Evolutionary conservation across 208 protist species (phyloP).

Genomic region (Wallacemonas collosoma): DNA sequence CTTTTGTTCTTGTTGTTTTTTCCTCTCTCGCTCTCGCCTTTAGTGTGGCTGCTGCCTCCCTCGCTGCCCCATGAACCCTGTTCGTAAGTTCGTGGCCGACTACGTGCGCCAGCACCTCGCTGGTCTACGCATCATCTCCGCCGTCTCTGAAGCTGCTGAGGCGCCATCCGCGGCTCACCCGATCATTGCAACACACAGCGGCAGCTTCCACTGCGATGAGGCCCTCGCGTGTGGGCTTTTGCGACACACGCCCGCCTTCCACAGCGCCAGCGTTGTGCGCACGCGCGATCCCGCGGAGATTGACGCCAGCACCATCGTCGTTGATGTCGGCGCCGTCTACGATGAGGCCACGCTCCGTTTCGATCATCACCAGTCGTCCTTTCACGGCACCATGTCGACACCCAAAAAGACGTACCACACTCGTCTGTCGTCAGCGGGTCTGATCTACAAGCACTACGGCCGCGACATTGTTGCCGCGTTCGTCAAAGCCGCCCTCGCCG

Average conservation of each 20-base stretch:
- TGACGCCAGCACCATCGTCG: constrained; percentile 78
- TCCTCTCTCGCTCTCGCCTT: too few species aligned
- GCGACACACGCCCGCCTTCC: constrained; percentile 64
- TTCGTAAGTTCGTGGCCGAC: constrained; percentile 50
- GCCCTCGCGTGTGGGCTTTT: constrained; percentile 93
- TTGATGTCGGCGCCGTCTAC: constrained; percentile 97
- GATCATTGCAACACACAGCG: constrained; percentile 93
- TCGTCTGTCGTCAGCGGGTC: constrained; percentile 90
- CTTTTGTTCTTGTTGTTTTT: too few species aligned
- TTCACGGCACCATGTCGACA: constrained; percentile 90
- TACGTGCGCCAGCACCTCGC: constrained; percentile 68
- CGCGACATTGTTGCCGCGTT: constrained; percentile 87
- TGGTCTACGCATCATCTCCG: constrained; percentile 44
- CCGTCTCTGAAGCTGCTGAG: constrained; percentile 28
- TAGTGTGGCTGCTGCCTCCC: too few species aligned
- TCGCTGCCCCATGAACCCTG: constrained; percentile 27
- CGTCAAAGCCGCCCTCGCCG: constrained; percentile 45
- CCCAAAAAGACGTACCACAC: constrained; percentile 68
- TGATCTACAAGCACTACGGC: constrained; percentile 96
- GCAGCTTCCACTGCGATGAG: constrained; percentile 96
- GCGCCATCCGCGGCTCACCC: constrained; percentile 19
- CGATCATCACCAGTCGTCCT: constrained; percentile 96
- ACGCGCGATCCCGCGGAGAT: constrained; percentile 84
- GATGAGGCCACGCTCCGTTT: constrained; percentile 79
- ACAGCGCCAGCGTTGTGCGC: constrained; percentile 67